Evolutionary conservation across 2,329 filamentous ascomycete genomes (phyloP), one percentile per base, ranked within the genome.

Genomic region (Neurospora sp.): DNA sequence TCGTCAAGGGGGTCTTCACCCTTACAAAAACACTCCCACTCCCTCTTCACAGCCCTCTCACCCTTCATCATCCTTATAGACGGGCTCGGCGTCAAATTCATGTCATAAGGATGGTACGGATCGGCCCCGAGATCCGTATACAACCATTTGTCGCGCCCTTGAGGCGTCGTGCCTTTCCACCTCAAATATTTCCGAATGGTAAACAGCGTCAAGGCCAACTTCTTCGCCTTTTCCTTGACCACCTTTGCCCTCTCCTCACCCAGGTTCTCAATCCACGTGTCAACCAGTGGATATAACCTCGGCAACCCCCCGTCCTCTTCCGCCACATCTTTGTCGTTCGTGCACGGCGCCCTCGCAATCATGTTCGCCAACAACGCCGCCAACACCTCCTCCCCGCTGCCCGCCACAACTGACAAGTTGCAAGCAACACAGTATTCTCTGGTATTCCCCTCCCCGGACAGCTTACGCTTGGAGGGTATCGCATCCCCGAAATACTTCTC

Each of bases 401-500:
- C 82, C 2, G 85, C 85, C 0, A 89, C 74, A 3, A 79, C 78
- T 1, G 84, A 80, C 13, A 88, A 76, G 38, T 86, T 82, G 72
- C 86, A 89, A 1, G 85, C 86, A 73, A 86, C 83, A 72, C 86
- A 89, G 15, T 38, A 23, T 15, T 52, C 66, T 19, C 33, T 40
- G 40, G 62, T 43, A n/a, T 67, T 42, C 4, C 40, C 40, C n/a
- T 38, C 68, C 10, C 38, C 38, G 17, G 17, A 38, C 23, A 62
- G 52, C 52, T 62, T 62, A 4, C 3, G 15, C 58, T 39, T 38
- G 4, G 13, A 33, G 66, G 72, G 73, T 38, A 68, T 68, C 0
- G 79, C 74, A n/a, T 80, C 77, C 0, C 78, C 76, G 72, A 80
- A 84, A 3, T 78, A 72, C 13, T 74, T 58, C 19, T 74, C 71